Base-by-base conservation (phyloP, 768 basidiomycete genomes). In the Steccherinum ochraceum region DNA sequence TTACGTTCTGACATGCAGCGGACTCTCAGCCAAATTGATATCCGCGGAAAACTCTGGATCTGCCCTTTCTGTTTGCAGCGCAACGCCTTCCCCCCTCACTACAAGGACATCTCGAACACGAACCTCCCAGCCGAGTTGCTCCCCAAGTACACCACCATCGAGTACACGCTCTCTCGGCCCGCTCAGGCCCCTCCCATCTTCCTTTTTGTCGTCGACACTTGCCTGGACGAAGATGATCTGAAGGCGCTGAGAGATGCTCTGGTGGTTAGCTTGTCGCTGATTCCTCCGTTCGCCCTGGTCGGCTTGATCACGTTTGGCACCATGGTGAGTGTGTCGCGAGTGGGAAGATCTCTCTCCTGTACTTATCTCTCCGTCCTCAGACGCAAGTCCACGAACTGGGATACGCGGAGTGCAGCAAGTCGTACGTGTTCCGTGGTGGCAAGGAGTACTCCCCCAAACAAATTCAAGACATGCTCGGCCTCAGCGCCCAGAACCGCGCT, bases 91-190 rank as follows among this genome's bases (percentile, higher is more conserved):
- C 96, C 96, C 3, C 89, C 91, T 0, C 95, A 99, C 68, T 99
- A 99, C 78, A 95, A 96, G 72, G 95, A 98, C 65, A 95, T 99
- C 58, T 93, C 93, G 44, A 88, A 87, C 69, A 94, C 89, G 57
- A 98, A 98, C 69, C 80, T 98, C 18, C 96, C 96, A 46, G 88
- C 93, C 12, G 96, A 99, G 67, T 79, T 99, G 24, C 70, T 98
- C 35, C 93, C 95, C 63, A 94, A 96, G 71, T 98, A 97, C 76
- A 98, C 96, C 25, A 99, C 96, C 5, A 96, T 99, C 70, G 96
- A 99, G 71, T 99, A 99, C 73, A 98, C 95, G n/a, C 86, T 98
- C 44, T 77, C 87, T 21, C 83, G 95, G 54, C 86, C 91, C 1
- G 91, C 85, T 12, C 91, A 86, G 61, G 86, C 95, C 42, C 94